These are phyloP conservation scores for Cyclocybe aegerita DNA, from an alignment of 768 basidiomycete genomes.

Conservation along the genomic window DNA sequence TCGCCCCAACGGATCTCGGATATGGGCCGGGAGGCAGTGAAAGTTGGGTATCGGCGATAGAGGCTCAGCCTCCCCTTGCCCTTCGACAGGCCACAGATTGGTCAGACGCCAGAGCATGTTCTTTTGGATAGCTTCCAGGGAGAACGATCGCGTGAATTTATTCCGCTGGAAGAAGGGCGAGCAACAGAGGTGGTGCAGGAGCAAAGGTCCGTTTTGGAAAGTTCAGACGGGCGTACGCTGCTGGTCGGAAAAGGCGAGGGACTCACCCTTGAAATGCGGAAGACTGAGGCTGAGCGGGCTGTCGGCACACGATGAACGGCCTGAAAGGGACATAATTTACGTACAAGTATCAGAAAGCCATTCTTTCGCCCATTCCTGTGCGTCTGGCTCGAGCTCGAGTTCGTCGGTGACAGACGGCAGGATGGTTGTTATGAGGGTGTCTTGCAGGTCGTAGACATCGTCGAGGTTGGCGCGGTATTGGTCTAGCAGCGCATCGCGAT, in stretches of 20 bases:
- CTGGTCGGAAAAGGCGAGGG: conserved; percentile 9
- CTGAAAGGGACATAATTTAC: conserved; percentile 21
- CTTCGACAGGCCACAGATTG: conserved; percentile 36
- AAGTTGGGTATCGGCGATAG: conserved; percentile 35
- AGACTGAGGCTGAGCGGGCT: conserved; percentile 45
- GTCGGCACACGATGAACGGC: conserved; percentile 15
- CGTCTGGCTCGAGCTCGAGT: conserved; percentile 46
- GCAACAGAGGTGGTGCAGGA: too few species aligned
- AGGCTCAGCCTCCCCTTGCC: conserved; percentile 1
- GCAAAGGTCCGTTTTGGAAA: neutral
- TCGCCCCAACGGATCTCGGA: conserved; percentile 61
- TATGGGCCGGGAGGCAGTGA: conserved; percentile 52
- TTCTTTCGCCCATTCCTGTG: conserved; percentile 50
- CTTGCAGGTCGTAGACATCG: conserved; percentile 46
- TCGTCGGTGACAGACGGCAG: conserved; percentile 62
- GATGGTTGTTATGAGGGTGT: conserved; percentile 52
- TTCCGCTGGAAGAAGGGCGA: conserved; percentile 48
- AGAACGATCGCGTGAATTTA: conserved; percentile 61
- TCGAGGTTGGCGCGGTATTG: conserved; percentile 52
- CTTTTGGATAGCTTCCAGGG: conserved; percentile 56
- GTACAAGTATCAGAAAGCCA: conserved; percentile 70
- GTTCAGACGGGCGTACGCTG: conserved; percentile 6
- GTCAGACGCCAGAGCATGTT: conserved; percentile 58
- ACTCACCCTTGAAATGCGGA: conserved; percentile 63
- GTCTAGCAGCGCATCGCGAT: conserved; percentile 45